phyloP scores from a whole-genome alignment of 371 early-diverging fungal species.

The Saksenaea oblongispora region DNA sequence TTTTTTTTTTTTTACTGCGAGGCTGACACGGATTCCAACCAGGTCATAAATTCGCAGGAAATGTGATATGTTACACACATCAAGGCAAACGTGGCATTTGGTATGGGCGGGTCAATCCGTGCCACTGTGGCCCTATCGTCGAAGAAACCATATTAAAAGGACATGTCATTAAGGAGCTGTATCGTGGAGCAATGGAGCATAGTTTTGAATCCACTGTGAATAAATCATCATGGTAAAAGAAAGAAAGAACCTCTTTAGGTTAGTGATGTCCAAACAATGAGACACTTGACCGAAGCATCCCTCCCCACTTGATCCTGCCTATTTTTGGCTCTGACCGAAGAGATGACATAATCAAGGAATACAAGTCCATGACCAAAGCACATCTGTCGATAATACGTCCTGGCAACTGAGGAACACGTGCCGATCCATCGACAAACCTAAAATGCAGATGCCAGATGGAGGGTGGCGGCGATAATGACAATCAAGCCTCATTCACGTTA shows the following conservation, averaged over 20 bases:
- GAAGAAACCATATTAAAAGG: constrained; percentile 56
- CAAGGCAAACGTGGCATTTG: constrained; percentile 61
- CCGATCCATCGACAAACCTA: too few relatives aligned
- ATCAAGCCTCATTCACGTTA: too few relatives aligned
- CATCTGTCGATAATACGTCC: too few relatives aligned
- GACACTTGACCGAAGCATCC: too few relatives aligned
- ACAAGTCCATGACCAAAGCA: background rate
- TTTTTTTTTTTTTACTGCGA: background rate
- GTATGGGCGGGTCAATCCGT: constrained; percentile 68
- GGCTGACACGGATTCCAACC: background rate
- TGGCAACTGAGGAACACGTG: too few relatives aligned
- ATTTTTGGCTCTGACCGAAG: too few relatives aligned
- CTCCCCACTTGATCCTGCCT: too few relatives aligned
- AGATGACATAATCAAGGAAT: background rate
- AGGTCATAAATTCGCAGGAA: constrained; percentile 86
- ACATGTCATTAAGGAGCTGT: constrained; percentile 63
- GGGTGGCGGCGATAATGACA: too few relatives aligned
- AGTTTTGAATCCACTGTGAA: constrained; percentile 40
- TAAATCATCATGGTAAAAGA: constrained; percentile 4
- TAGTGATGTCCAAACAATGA: too few relatives aligned
- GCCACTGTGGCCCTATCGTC: constrained; percentile 60
- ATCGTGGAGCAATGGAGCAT: constrained; percentile 60
- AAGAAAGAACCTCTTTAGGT: too few relatives aligned
- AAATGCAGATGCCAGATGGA: too few relatives aligned
- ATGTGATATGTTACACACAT: constrained; percentile 64